These are phyloP conservation scores for Aspergillus felis DNA, from an alignment of 2,329 filamentous ascomycete species.

Conservation along the genomic window DNA sequence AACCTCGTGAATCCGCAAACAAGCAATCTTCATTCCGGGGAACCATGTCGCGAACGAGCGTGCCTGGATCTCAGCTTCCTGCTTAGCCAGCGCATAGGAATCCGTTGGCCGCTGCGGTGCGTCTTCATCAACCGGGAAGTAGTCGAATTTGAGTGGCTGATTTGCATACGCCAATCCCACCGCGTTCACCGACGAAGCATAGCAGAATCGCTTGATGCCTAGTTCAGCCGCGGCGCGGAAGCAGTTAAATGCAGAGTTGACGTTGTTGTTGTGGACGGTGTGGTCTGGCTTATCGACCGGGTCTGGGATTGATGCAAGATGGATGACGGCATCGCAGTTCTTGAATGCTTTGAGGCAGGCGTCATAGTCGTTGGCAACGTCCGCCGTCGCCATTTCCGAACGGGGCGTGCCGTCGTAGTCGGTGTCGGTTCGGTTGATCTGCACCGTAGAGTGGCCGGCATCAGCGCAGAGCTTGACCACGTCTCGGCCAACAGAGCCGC, in stretches of 20 bases:
- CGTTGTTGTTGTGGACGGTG: constrained; percentile 36
- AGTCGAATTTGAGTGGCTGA: constrained; percentile 33
- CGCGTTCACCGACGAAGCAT: constrained; percentile 37
- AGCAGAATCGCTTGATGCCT: constrained; percentile 34
- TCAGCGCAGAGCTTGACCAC: constrained; percentile 30
- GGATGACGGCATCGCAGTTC: constrained; percentile 37
- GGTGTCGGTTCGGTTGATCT: constrained; percentile 30
- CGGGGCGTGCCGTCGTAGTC: constrained; percentile 29
- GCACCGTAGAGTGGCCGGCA: constrained; percentile 30
- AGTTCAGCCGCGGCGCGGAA: constrained; percentile 35
- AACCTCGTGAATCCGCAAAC: constrained; percentile 39
- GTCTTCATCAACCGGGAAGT: constrained; percentile 38
- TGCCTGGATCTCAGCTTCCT: constrained; percentile 34
- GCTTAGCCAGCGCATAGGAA: constrained; percentile 35
- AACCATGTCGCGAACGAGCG: constrained; percentile 33
- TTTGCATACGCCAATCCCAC: constrained; percentile 37
- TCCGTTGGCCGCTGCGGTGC: constrained; percentile 31
- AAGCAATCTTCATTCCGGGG: constrained; percentile 36
- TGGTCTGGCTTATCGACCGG: constrained; percentile 30
- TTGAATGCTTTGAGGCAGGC: constrained; percentile 28
- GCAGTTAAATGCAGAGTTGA: constrained; percentile 37
- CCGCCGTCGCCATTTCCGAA: constrained; percentile 32
- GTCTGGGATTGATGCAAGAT: constrained; percentile 37
- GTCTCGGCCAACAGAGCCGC: constrained; percentile 29
- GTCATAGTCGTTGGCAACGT: constrained; percentile 32